Evolutionary conservation across 2,329 filamentous ascomycete species (phyloP).

Genomic region (Penicillium hordei): DNA sequence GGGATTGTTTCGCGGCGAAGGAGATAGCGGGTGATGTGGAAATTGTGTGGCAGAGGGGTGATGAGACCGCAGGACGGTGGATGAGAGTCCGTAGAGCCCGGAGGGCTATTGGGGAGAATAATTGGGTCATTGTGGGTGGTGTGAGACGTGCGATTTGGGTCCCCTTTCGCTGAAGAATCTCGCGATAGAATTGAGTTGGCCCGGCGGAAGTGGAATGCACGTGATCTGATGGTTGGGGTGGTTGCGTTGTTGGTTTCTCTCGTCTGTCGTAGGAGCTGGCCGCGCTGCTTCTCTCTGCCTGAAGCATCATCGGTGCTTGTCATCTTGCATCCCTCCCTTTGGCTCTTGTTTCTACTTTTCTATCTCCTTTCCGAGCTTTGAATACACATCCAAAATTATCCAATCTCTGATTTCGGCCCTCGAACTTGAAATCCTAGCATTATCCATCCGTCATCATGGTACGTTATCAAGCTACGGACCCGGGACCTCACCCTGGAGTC

Average conservation of each 20-base stretch:
- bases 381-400: not conserved
- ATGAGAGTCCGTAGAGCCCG: conserved; percentile 37
- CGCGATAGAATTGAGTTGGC: conserved; percentile 13
- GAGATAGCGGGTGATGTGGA: conserved; percentile 20
- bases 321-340: conserved; percentile 19
- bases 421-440: not conserved
- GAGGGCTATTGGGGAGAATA: conserved; percentile 36
- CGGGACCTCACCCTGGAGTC: conserved; percentile 8
- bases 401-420: not conserved
- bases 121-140: conserved; percentile 33
- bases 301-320: conserved; percentile 19
- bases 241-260: conserved; percentile 30
- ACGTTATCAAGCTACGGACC: conserved; percentile 26
- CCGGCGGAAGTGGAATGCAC: conserved; percentile 16
- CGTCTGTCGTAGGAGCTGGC: conserved; percentile 37
- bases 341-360: conserved; percentile 6
- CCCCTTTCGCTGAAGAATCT: conserved; percentile 10
- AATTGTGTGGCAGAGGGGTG: conserved; percentile 26
- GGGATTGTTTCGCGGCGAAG: conserved; percentile 20
- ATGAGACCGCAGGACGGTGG: conserved; percentile 26
- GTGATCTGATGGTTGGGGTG: conserved; percentile 18
- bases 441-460: conserved; percentile 31
- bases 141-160: not conserved
- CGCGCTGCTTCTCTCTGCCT: conserved; percentile 32
- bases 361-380: conserved; percentile 6